Conservation (phyloP, 2,329 filamentous ascomycete genomes). For the Ceratocystis ficicola region DNA sequence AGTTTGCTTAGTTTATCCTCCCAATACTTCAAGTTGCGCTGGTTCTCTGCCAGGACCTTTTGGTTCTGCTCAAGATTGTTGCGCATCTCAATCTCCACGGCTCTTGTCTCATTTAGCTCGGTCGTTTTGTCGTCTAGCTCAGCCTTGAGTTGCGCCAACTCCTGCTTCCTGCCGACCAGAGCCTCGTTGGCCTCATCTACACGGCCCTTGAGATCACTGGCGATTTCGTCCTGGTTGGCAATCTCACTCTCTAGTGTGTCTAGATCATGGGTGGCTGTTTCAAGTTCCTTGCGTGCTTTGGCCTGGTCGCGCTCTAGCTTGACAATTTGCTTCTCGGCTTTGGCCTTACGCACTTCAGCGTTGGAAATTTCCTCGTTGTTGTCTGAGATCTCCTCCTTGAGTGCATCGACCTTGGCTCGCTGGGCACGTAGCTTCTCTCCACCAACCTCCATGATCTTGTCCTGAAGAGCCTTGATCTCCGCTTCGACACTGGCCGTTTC, state of each 20-base stretch:
- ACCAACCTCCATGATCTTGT: slow-evolving; percentile 97
- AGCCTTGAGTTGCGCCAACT: slow-evolving; percentile 65
- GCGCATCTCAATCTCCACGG: slow-evolving; percentile 91
- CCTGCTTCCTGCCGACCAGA: slow-evolving; percentile 65
- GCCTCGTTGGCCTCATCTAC: slow-evolving; percentile 75
- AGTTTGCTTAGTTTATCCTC: slow-evolving; percentile 81
- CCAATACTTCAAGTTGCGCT: slow-evolving; percentile 76
- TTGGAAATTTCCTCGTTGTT: slow-evolving; percentile 72
- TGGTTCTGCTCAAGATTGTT: slow-evolving; percentile 96
- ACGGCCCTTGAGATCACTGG: slow-evolving; percentile 57
- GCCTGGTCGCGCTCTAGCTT: slow-evolving; percentile 77
- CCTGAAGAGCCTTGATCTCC: slow-evolving; percentile 83
- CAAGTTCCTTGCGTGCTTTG: slow-evolving; percentile 69
- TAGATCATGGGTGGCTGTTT: slow-evolving; percentile 57
- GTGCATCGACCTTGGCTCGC: slow-evolving; percentile 75
- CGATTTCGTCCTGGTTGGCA: slow-evolving; percentile 60
- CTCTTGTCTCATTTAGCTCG: slow-evolving; percentile 79
- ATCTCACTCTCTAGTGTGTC: slow-evolving; percentile 70
- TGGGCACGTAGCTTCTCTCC: slow-evolving; percentile 85
- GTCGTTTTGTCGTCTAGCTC: slow-evolving; percentile 77
- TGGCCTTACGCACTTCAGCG: slow-evolving; percentile 77
- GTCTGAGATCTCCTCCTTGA: slow-evolving; percentile 74
- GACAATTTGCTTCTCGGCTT: slow-evolving; percentile 80
- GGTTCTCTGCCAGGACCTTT: slow-evolving; percentile 74
- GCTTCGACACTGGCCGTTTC: slow-evolving; percentile 85